Evolutionary conservation across 2,329 filamentous ascomycete genomes (phyloP).

Genomic region (Didymella pomorum): DNA sequence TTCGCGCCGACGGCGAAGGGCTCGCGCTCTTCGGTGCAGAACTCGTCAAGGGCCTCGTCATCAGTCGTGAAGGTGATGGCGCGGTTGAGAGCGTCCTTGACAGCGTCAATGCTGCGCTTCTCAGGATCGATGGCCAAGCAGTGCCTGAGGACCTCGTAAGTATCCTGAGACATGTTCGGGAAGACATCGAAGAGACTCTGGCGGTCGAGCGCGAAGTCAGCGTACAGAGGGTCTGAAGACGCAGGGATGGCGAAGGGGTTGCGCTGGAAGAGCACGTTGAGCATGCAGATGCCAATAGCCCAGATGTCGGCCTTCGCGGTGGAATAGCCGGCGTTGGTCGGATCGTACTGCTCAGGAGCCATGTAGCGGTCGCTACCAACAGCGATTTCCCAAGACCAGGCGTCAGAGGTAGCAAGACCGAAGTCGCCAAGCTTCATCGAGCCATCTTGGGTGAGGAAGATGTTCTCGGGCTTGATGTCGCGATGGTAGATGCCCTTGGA

Average conservation of each 20-base stretch:
- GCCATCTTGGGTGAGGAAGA: conserved; percentile 87
- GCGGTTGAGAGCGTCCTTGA: conserved; percentile 79
- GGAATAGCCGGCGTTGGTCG: conserved; percentile 84
- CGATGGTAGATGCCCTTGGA: conserved; percentile 91
- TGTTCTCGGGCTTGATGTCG: conserved; percentile 99
- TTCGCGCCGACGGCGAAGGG: conserved; percentile 82
- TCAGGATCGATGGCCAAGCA: conserved; percentile 90
- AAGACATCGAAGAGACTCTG: conserved; percentile 98
- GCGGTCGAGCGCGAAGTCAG: conserved; percentile 91
- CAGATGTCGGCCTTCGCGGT: conserved; percentile 94
- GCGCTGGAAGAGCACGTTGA: conserved; percentile 95
- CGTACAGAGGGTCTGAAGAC: conserved; percentile 88
- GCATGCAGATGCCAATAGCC: conserved; percentile 94
- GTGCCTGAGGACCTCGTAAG: conserved; percentile 89
- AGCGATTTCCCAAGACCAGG: conserved; percentile 90
- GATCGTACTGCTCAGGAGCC: conserved; percentile 98
- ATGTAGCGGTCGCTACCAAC: conserved; percentile 99
- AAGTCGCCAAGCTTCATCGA: conserved; percentile 97
- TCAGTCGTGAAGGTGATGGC: conserved; percentile 92
- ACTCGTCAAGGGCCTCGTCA: conserved; percentile 90
- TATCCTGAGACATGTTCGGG: conserved; percentile 97
- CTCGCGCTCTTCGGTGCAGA: conserved; percentile 83
- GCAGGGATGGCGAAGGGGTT: conserved; percentile 95
- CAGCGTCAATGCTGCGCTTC: conserved; percentile 81
- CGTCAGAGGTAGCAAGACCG: conserved; percentile 86